Evolutionary conservation across 2,329 filamentous ascomycete species (phyloP), one percentile per base, ranked within the genome.

Genomic region (Aspergillus awamori): DNA sequence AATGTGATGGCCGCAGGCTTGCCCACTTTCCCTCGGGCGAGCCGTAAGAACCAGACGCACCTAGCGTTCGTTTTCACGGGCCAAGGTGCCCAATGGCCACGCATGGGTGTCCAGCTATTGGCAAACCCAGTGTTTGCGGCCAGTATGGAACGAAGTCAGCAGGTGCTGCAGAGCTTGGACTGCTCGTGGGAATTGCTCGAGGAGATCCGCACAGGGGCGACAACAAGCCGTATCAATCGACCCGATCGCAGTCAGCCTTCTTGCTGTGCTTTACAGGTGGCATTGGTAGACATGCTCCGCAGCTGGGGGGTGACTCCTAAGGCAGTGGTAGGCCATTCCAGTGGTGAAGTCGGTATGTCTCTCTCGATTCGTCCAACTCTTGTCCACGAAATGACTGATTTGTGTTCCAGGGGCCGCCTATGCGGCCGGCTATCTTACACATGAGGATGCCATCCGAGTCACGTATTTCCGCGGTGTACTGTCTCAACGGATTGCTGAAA

Each of bases 41-140:
- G 47, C 49, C 63, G 66, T n/a, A 62, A 63, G 28, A 60, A 60
- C 4, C 53, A 62, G 8, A 64, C 61, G 5, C 59, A 49, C 10
- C 17, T 70, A 28, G 70, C 61, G 1, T 73, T 72, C 53, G 62
- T 81, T 0, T 81, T 80, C 62, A 78, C 77, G 0, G 79, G 79
- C 1, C 79, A 81, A 49, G 79, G 80, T 28, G 77, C 77, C 2
- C 79, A 81, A 49, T 81, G 77, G 76, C 54, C 63, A 0, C 71
- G 72, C 3, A 81, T 81, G 79, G 78, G 77, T 7, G 70, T 70
- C 10, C 74, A 78, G 30, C 69, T 81, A 0, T 43, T 80, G 26
- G 41, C 65, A 2, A 58, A 61, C 15, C n/a, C 58, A 1, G 53
- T 48, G 5, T 71, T 70, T 49, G 38, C 47, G 0, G 30, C 63